Base-by-base conservation (phyloP, 164 flowering plant genomes). In the Amborella trichopoda region DNA sequence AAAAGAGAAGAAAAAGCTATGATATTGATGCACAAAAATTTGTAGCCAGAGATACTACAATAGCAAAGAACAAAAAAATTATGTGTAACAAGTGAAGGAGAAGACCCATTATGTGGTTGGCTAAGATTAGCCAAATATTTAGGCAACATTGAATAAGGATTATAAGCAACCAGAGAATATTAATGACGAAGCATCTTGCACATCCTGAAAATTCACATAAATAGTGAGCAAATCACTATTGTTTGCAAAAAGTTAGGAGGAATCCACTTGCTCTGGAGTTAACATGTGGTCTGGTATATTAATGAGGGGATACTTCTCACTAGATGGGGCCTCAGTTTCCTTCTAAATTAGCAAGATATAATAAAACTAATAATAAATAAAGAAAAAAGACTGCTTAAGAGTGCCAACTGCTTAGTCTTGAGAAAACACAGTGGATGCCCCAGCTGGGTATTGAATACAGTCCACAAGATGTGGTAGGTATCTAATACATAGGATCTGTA, bases 211-310 rank as follows among this genome's bases (percentile, higher is more conserved):
- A 37, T 37, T 8, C 41, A 2, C n/a, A 18, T 21, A 37, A 37
- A 30, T 30, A 37, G 19, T 2, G n/a, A n/a, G n/a, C n/a, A n/a
- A n/a, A n/a, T n/a, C n/a, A n/a, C n/a, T n/a, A n/a, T n/a, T n/a
- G n/a, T n/a, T n/a, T 8, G 19, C 17, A 37, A 8, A 37, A 37
- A 41, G 23, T 14, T 2, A 41, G 44, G 22, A 48, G 45, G 40
- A 33, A 19, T 34, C n/a, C 54, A 84, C 99, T 90, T 82, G 96
- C 46, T 91, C 99, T 17, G 75, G 84, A 3, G 94, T 61, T 38
- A 91, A 76, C 77, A 77, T 70, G 59, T 72, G 56, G 42, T 91
- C 96, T 23, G 94, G 83, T 21, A 79, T 40, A 66, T 70, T 55
- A 23, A 87, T 54, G 23, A 91, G 95, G 49, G 83, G 75, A 59